Evolutionary conservation across 352 stramenopile species (phyloP).

Genomic region (Aphanomyces euteiches): DNA sequence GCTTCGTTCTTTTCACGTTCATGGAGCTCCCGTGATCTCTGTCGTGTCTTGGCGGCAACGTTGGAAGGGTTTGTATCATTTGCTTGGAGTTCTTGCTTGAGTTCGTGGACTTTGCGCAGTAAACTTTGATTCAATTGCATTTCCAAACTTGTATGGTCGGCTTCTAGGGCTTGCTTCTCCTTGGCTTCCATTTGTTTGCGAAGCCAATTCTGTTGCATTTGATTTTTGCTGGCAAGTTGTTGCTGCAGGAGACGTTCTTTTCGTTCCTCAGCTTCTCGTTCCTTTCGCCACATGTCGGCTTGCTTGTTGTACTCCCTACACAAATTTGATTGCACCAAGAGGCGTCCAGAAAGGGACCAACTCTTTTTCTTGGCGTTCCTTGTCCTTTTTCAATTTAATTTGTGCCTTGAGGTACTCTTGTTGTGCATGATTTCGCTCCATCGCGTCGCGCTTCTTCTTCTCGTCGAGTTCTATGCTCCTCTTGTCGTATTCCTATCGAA

Average conservation of each 20-base stretch:
- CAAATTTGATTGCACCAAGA: background rate
- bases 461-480: constrained; percentile 52
- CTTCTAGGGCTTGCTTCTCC: constrained; percentile 50
- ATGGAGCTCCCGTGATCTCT: constrained; percentile 65
- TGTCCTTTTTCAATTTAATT: constrained; percentile 66
- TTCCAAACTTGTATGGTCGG: constrained; percentile 66
- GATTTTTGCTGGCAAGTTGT: constrained; percentile 50
- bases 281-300: constrained; percentile 71
- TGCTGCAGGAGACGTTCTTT: constrained; percentile 48
- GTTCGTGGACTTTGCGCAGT: constrained; percentile 66
- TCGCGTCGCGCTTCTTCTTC: constrained; percentile 54
- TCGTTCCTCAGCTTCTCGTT: constrained; percentile 55
- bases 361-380: constrained; percentile 47
- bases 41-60: constrained; percentile 65
- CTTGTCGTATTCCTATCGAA: constrained; percentile 48
- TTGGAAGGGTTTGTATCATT: constrained; percentile 44
- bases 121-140: constrained; percentile 69
- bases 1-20: constrained; percentile 1
- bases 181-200: constrained; percentile 70
- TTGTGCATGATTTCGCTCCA: constrained; percentile 45
- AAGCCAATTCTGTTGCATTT: constrained; percentile 59
- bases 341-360: background rate
- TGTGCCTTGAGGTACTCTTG: constrained; percentile 56
- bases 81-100: constrained; percentile 32
- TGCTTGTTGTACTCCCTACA: constrained; percentile 64